A percentile compares a stretch with the other conserved stretches of the same genome.
These are phyloP conservation scores for Tetrapyrgos nigripes DNA, from an alignment of 1,284 basidiomycete genomes.

Conservation along the genomic window DNA sequence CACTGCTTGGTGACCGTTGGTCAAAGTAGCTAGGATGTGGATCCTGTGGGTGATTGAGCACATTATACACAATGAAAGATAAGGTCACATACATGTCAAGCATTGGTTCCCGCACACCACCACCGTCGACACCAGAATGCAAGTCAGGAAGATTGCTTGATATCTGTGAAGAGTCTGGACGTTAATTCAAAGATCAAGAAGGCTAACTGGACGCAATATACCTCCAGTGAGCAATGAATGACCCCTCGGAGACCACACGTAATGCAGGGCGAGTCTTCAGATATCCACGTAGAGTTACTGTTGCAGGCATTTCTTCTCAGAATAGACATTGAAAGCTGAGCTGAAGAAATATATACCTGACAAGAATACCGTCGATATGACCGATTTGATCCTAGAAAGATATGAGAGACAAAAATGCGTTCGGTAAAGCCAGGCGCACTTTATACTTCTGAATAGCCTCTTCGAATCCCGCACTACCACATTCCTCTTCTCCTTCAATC, in stretches of 20 bases:
- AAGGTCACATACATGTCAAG: conserved; percentile 75
- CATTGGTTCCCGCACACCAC: conserved; percentile 89
- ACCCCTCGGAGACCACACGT: conserved; percentile 96
- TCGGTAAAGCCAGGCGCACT: conserved; percentile 44
- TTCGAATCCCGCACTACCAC: conserved; percentile 86
- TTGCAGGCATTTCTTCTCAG: neutral
- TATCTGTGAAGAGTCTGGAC: conserved; percentile 49
- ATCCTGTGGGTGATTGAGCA: conserved; percentile 56
- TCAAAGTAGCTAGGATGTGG: conserved; percentile 78
- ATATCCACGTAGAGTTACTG: conserved; percentile 97
- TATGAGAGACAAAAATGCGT: neutral
- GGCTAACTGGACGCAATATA: conserved; percentile 32
- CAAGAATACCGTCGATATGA: conserved; percentile 84
- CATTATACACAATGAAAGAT: neutral
- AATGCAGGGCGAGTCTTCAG: conserved; percentile 93
- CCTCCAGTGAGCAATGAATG: conserved; percentile 81
- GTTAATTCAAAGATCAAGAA: neutral
- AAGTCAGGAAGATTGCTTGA: conserved; percentile 74
- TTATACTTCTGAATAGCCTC: conserved; percentile 80
- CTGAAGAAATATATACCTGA: conserved; percentile 59
- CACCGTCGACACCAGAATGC: conserved; percentile 94
- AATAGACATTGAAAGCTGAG: neutral
- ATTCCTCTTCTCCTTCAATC: conserved; percentile 97
- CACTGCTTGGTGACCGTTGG: conserved; percentile 63
- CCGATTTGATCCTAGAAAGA: conserved; percentile 74